A percentile compares a stretch with the other conserved stretches of the same genome.
Conservation (phyloP, 2,329 filamentous ascomycete genomes). For the Delphinella strobiligena region DNA sequence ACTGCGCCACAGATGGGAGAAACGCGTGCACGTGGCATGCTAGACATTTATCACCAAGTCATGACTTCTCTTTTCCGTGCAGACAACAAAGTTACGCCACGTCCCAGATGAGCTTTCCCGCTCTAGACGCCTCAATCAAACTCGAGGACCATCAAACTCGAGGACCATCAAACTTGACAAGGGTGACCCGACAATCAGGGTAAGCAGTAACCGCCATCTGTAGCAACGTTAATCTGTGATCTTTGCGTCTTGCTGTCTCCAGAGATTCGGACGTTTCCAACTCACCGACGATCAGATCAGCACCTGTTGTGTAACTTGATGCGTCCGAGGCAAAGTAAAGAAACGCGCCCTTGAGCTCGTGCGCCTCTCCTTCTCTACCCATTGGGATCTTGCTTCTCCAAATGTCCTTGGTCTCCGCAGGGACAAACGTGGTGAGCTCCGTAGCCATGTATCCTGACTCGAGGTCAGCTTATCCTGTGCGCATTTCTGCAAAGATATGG, state of each 20-base stretch:
- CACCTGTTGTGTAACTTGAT: conserved; percentile 66
- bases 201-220: conserved; percentile 8
- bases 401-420: conserved; percentile 53
- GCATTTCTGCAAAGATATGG: no score
- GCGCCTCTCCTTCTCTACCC: conserved; percentile 59
- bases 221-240: not conserved
- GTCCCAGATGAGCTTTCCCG: no score
- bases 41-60: no score
- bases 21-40: no score
- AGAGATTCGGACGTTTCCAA: conserved; percentile 48
- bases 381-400: conserved; percentile 67
- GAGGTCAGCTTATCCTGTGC: no score
- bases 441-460: conserved; percentile 69
- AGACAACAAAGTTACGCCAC: no score
- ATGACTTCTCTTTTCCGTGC: no score
- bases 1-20: no score
- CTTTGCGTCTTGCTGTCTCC: not conserved
- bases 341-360: conserved; percentile 74
- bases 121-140: no score
- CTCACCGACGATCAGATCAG: conserved; percentile 51
- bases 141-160: no score
- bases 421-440: conserved; percentile 55
- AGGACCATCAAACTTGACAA: no score
- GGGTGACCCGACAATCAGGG: conserved; percentile 3
- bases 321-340: conserved; percentile 73